A percentile compares a stretch with the other conserved stretches of the same genome.
Conservation (phyloP, 257 asterid genomes). For the Ehretia macrophylla region DNA sequence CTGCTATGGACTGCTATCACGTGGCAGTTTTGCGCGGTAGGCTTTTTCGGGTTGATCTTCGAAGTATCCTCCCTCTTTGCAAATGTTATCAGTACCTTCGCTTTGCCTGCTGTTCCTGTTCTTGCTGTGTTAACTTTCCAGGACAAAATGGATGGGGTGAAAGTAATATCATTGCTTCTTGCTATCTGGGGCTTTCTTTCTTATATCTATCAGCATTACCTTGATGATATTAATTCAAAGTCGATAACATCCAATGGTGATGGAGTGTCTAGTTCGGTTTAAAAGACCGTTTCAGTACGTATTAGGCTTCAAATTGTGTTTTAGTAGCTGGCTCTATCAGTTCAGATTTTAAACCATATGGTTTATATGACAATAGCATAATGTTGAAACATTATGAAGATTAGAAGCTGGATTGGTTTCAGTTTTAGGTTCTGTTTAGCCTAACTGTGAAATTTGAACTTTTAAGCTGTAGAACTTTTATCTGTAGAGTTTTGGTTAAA, state of each 20-base stretch:
- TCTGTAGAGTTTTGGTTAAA: too few relatives aligned
- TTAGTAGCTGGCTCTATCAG: too few relatives aligned
- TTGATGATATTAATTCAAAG: slow-evolving; percentile 27
- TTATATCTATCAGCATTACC: slow-evolving; percentile 34
- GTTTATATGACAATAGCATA: too few relatives aligned
- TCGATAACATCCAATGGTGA: slow-evolving; percentile 4
- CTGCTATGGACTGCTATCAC: slow-evolving; percentile 33
- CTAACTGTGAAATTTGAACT: too few relatives aligned
- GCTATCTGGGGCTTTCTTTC: slow-evolving; percentile 43
- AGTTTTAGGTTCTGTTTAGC: too few relatives aligned
- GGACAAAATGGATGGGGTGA: slow-evolving; percentile 41
- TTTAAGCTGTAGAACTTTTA: too few relatives aligned
- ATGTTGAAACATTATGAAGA: too few relatives aligned
- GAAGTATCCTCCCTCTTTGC: slow-evolving; percentile 37
- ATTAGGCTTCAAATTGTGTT: too few relatives aligned
- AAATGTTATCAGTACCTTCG: slow-evolving; percentile 32
- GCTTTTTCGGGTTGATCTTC: slow-evolving; percentile 31
- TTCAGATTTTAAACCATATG: too few relatives aligned
- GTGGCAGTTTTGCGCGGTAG: slow-evolving; percentile 33
- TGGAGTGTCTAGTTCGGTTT: neutral
- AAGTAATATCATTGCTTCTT: slow-evolving; percentile 29
- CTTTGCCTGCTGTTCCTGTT: slow-evolving; percentile 27
- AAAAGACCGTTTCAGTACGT: too few relatives aligned
- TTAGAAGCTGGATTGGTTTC: too few relatives aligned
- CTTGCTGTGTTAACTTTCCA: slow-evolving; percentile 35